phyloP scores from a whole-genome alignment of 2,329 filamentous ascomycete species.

The Hymenoscyphus scutula region DNA sequence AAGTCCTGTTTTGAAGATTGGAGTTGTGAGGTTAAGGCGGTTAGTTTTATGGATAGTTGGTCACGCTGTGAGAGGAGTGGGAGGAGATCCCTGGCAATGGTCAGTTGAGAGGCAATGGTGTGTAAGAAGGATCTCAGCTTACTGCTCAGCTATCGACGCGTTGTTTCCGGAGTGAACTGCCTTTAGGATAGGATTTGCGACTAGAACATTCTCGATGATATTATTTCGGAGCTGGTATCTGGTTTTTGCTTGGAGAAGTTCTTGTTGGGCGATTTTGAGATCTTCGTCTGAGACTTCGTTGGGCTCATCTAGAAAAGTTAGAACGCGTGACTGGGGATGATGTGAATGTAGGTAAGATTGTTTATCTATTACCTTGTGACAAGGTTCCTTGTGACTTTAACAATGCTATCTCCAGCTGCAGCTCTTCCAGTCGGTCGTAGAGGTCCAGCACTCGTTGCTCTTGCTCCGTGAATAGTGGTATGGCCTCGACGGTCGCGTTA shows the following conservation, averaged over 20 bases:
- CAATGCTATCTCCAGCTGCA: constrained; percentile 70
- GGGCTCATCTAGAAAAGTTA: constrained; percentile 18
- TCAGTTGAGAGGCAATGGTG: constrained; percentile 18
- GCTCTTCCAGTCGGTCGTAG: constrained; percentile 68
- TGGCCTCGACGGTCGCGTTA: constrained; percentile 8
- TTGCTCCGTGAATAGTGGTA: constrained; percentile 59
- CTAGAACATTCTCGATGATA: constrained; percentile 65
- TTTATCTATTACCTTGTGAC: constrained; percentile 32
- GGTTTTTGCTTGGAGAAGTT: constrained; percentile 65
- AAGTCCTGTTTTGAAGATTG: constrained; percentile 52
- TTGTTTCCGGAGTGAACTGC: constrained; percentile 69
- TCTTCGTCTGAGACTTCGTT: constrained; percentile 47
- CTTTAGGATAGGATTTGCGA: constrained; percentile 72
- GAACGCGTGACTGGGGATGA: constrained; percentile 17
- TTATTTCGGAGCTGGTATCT: constrained; percentile 67
- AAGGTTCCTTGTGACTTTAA: constrained; percentile 45
- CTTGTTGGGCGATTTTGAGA: constrained; percentile 58
- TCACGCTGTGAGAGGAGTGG: constrained; percentile 68
- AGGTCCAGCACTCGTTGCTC: constrained; percentile 67
- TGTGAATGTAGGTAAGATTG: constrained; percentile 16
- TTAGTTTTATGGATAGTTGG: constrained; percentile 59
- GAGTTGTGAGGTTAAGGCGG: constrained; percentile 55
- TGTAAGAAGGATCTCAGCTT: constrained; percentile 27
- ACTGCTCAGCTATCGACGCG: constrained; percentile 68
- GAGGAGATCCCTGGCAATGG: constrained; percentile 46